These are phyloP conservation scores for Phytophthora foliorum DNA, from an alignment of 352 stramenopile genomes.

Conservation along the genomic window DNA sequence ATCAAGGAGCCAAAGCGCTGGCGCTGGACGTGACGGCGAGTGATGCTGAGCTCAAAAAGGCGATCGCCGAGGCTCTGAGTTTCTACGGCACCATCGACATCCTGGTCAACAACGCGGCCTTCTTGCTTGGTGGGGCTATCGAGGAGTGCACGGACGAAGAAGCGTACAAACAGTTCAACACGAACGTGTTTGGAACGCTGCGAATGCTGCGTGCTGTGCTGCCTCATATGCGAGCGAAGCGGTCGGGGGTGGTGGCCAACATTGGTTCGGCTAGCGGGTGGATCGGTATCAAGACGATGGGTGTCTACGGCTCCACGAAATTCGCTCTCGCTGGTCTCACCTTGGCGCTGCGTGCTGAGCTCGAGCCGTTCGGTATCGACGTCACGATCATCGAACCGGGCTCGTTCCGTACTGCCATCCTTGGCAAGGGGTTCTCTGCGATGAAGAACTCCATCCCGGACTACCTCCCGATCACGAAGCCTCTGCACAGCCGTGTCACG, in stretches of 20 bases:
- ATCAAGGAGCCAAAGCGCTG: conserved; percentile 34
- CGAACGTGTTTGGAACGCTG: conserved; percentile 54
- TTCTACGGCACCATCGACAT: conserved; percentile 62
- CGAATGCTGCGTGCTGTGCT: conserved; percentile 47
- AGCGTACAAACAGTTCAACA: conserved; percentile 48
- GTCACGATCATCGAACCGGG: conserved; percentile 57
- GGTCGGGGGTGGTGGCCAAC: conserved; percentile 53
- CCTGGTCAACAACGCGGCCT: conserved; percentile 63
- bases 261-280: conserved; percentile 47
- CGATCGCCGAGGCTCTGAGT: conserved; percentile 38
- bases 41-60: conserved; percentile 39
- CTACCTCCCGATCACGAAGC: conserved; percentile 40
- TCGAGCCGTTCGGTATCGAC: conserved; percentile 51
- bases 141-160: conserved; percentile 56
- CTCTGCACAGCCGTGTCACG: conserved; percentile 32
- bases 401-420: conserved; percentile 52
- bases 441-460: conserved; percentile 46
- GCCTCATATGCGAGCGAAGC: conserved; percentile 54
- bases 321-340: conserved; percentile 52
- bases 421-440: conserved; percentile 41
- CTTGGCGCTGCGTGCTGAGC: conserved; percentile 40
- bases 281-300: conserved; percentile 39
- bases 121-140: conserved; percentile 52
- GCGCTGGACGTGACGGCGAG: conserved; percentile 56
- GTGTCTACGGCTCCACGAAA: conserved; percentile 52